Evolutionary conservation across 2,329 filamentous ascomycete species (phyloP).

Genomic region (Byssothecium circinans): DNA sequence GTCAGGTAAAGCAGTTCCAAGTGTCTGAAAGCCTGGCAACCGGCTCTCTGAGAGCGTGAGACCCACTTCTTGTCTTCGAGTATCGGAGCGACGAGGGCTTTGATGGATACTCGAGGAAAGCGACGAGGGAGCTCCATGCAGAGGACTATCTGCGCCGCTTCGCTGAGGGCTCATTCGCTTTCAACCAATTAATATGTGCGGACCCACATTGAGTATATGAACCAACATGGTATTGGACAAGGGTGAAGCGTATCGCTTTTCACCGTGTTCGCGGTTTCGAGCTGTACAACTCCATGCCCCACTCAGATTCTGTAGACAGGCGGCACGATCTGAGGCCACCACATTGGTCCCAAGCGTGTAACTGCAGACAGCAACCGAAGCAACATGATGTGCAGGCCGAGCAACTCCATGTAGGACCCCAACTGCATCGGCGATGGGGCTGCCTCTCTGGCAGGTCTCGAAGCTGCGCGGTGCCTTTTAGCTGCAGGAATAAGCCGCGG

Average conservation of each 20-base stretch:
- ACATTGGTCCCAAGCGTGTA: constrained; percentile 10
- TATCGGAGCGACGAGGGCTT: no score
- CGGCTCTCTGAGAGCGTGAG: no score
- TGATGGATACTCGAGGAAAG: no score
- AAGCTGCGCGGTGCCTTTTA: constrained; percentile 5
- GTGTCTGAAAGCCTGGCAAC: no score
- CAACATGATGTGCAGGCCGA: constrained; percentile 16
- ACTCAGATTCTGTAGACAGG: constrained; percentile 20
- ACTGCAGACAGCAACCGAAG: constrained; percentile 10
- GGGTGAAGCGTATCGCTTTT: constrained; percentile 11
- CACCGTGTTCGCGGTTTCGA: constrained; percentile 3
- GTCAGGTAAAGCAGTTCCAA: no score
- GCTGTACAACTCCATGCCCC: constrained; percentile 11
- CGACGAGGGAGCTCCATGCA: no score
- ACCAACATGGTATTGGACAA: constrained; percentile 12
- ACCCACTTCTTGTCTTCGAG: no score
- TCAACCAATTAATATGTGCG: constrained; percentile 11
- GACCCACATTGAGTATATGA: constrained; percentile 12
- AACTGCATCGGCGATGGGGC: constrained; percentile 11
- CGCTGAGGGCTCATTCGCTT: no score
- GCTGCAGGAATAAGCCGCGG: constrained; percentile 8
- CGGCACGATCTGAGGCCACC: constrained; percentile 24
- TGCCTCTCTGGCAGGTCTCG: constrained; percentile 8
- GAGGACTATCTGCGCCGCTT: no score
- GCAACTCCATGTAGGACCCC: constrained; percentile 14